Evolutionary conservation across 2,329 filamentous ascomycete species (phyloP).

Genomic region (Metarhizium brunneum): DNA sequence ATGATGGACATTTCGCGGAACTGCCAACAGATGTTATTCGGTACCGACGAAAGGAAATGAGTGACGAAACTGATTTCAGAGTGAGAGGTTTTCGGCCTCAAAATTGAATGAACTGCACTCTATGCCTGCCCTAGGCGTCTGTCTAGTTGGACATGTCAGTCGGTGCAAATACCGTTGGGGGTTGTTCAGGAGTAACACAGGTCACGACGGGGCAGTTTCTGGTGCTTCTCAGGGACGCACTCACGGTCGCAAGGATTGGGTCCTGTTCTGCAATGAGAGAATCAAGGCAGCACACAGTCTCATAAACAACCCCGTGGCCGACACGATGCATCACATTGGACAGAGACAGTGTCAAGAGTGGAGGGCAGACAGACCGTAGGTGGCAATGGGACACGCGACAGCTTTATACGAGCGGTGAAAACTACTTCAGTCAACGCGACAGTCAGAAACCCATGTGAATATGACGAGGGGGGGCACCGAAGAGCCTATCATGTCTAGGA

Average conservation of each 20-base stretch:
- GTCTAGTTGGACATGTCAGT: background rate
- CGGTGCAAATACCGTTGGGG: background rate
- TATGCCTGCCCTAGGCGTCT: too few relatives aligned
- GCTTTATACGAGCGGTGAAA: background rate
- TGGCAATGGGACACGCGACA: background rate
- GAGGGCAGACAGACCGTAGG: background rate
- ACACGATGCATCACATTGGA: background rate
- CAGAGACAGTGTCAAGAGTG: background rate
- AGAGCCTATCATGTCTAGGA: background rate
- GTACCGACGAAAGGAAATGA: background rate
- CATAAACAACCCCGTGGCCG: background rate
- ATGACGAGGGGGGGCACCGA: background rate
- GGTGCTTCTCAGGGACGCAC: background rate
- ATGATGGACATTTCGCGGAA: slow-evolving; percentile 48
- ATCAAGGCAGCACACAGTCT: background rate
- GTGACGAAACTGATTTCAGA: background rate
- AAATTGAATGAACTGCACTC: background rate
- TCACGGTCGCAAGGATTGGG: background rate
- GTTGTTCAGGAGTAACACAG: background rate
- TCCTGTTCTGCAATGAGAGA: background rate
- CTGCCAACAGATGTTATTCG: background rate
- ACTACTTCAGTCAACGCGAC: background rate
- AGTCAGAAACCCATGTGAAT: background rate
- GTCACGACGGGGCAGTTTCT: background rate
- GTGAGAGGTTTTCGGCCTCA: background rate